These are phyloP conservation scores for Trichosporon asahii DNA, from an alignment of 1,284 basidiomycete species.

Conservation along the genomic window DNA sequence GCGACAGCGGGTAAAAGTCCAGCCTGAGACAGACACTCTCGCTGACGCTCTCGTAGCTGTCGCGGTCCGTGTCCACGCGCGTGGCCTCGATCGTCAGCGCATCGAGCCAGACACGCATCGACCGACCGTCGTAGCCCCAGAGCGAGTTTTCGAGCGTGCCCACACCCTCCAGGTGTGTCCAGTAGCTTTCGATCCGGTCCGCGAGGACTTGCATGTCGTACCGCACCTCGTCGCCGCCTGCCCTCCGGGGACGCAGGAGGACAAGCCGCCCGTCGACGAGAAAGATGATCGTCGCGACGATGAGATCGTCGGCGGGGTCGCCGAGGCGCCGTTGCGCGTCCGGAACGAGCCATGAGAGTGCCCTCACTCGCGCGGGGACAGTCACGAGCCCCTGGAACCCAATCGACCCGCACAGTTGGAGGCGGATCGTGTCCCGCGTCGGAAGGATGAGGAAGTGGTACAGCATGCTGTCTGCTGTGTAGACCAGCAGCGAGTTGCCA, in stretches of 20 bases:
- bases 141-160: slow-evolving; percentile 91
- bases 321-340: slow-evolving; percentile 91
- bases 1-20: slow-evolving; percentile 93
- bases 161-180: slow-evolving; percentile 93
- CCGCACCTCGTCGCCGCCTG: slow-evolving; percentile 74
- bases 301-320: slow-evolving; percentile 87
- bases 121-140: slow-evolving; percentile 92
- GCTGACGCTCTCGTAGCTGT: slow-evolving; percentile 66
- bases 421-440: slow-evolving; percentile 73
- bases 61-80: slow-evolving; percentile 52
- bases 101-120: slow-evolving; percentile 91
- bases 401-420: slow-evolving; percentile 91
- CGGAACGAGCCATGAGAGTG: slow-evolving; percentile 96
- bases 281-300: slow-evolving; percentile 92
- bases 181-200: slow-evolving; percentile 94
- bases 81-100: slow-evolving; percentile 78
- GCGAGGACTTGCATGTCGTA: slow-evolving; percentile 98
- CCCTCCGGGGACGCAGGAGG: slow-evolving; percentile 77
- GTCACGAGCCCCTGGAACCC: slow-evolving; percentile 88
- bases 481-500: slow-evolving; percentile 94
- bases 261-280: slow-evolving; percentile 91
- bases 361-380: slow-evolving; percentile 78
- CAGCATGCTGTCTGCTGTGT: slow-evolving; percentile 93
- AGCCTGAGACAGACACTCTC: slow-evolving; percentile 87
- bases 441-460: slow-evolving; percentile 90